Base-by-base conservation (phyloP, 1,139 yeast species). In the Hansenula lynferdii region DNA sequence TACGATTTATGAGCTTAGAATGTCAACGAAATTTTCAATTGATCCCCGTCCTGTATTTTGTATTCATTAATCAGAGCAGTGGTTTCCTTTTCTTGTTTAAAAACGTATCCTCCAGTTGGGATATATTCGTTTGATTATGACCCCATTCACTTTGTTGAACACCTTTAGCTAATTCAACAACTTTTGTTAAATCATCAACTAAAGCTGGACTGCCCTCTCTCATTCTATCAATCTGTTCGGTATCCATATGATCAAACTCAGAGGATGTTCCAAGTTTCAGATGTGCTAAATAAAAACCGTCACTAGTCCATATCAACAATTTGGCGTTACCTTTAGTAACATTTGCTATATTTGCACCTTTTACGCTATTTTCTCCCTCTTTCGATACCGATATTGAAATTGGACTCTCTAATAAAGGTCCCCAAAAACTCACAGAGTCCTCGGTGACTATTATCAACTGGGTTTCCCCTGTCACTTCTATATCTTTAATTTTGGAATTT, bases 91-190 rank as follows among this genome's bases (percentile, higher is more conserved):
- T 37, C 32, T 32, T 38, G 2, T 36, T 39, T 17, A 42, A n/a
- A 28, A 49, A 49, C 6, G 53, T 49, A 23, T 49, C 53, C 15
- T 48, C 51, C 12, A 42, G 31, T 14, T 34, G 39, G 12, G 41
- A 19, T 9, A 25, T 33, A 21, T 31, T 39, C 9, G 50, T 37
- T 19, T 37, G n/a, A 20, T 47, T 42, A 12, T 36, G 41, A 4
- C 49, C 53, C 53, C 53, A 49, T 38, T 49, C 53, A 17, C 43
- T 43, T 30, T 49, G 52, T 28, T 49, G 53, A 1, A 48, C 53
- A 16, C 47, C 51, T 8, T 42, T 44, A 6, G 51, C 52, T 8
- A 49, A 25, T 19, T 45, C 48, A 16, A 48, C 37, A 4, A 48
- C 50, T 8, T 41, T 28, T 2, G 50, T 36, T 6, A 39, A 35